Conservation (phyloP, 164 flowering plant species). For the Magnolia sinica region DNA sequence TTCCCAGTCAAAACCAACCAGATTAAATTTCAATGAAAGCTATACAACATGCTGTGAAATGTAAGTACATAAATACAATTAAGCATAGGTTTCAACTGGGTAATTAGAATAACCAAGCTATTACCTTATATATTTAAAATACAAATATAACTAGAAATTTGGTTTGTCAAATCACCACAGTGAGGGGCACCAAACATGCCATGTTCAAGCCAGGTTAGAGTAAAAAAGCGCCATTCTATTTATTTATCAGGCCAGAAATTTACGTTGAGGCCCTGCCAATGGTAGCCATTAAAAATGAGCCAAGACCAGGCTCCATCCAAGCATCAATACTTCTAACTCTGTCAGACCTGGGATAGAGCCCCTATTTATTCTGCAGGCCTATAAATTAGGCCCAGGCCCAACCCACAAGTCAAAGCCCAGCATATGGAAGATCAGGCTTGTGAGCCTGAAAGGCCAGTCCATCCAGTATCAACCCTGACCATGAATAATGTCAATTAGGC, state of each 20-base stretch:
- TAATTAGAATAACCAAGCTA: background rate
- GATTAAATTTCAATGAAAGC: background rate
- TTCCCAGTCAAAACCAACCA: background rate
- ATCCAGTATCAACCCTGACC: background rate
- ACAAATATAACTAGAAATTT: background rate
- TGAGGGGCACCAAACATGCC: background rate
- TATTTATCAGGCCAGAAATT: too few relatives aligned
- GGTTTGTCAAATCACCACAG: background rate
- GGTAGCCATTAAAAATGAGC: too few relatives aligned
- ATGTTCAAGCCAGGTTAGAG: background rate
- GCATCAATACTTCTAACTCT: background rate
- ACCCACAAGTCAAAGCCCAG: background rate
- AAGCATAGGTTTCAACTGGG: background rate
- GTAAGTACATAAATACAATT: background rate
- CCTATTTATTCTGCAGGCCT: background rate
- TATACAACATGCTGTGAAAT: background rate
- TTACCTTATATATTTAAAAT: too few relatives aligned
- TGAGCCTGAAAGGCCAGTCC: background rate
- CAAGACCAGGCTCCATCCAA: too few relatives aligned
- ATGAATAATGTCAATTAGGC: too few relatives aligned
- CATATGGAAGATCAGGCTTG: background rate
- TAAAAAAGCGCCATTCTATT: too few relatives aligned
- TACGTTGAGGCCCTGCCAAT: too few relatives aligned
- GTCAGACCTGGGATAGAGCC: background rate
- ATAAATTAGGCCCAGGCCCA: background rate